Base-by-base conservation (phyloP, 2,329 filamentous ascomycete species). In the Colletotrichum camelliae region DNA sequence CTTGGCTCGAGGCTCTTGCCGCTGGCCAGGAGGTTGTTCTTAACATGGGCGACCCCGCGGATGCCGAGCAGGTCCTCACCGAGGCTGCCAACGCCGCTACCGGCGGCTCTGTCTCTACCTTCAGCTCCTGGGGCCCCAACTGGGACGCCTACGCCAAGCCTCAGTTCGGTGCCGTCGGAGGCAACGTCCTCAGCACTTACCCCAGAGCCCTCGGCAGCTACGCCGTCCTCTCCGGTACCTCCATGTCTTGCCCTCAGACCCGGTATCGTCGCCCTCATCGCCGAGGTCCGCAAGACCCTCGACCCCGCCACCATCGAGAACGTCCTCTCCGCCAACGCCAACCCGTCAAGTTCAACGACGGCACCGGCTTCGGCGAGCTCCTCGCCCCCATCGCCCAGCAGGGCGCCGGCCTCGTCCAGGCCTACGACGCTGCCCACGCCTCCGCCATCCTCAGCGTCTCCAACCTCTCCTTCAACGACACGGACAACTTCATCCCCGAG, bases 381-480 rank as follows among this genome's bases (percentile, higher is more conserved):
- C 83, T 91, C 0, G 89, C 90, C 0, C 91, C 92, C 0, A 89
- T 92, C 15, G 82, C 88, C 4, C 92, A 94, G 80, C 90, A 93
- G 79, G 92, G 92, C 13, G 89, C 83, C 33, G 92, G 92, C 48
- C 84, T 93, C 15, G 84, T 93, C 65, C 90, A 92, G 78, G 91
- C 90, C 5, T 89, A 89, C 77, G 89, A 92, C 72, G 90, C 91
- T 5, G 89, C 91, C 7, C 87, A 89, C 78, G 85, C 89, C 18
- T 90, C 86, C 4, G 88, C 88, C 3, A 79, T 90, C 15, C 83
- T 93, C 24, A 88, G 87, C 78, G 87, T 86, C 12, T 89, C 89
- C n/a, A 90, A 88, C 81, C 82, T 94, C 16, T 88, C 90, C 5
- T 93, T 93, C 83, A 93, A 93, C 80, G 92, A 94, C 81, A 92